Evolutionary conservation across 805 yeast genomes (phyloP), one percentile per base, ranked within the genome.

Genomic region (Sugiyamaella floridensis): DNA sequence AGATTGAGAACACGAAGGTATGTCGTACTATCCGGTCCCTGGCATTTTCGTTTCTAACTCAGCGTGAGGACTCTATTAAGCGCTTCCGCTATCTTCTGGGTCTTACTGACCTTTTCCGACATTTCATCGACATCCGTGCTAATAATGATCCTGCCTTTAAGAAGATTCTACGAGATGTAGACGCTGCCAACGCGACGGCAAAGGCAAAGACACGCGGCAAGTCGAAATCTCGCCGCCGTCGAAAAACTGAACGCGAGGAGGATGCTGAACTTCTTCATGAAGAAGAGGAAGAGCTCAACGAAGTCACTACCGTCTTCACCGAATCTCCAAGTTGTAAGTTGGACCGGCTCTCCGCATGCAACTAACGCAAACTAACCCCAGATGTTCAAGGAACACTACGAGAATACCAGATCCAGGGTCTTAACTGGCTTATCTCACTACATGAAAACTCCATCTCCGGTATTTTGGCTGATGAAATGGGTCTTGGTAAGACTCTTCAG

Each of bases 391-490:
- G 98, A 11, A 76, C 67, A 48, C 71, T 93, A 55, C 77, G 99
- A 64, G 95, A 87, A 62, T 92, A 93, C 66, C 99, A 92, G 71
- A 74, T 92, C 37, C 97, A 89, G 65, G 99, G 99, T 47, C 76
- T 92, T 50, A 93, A 93, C 68, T 92, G 99, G 99, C 76, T 92
- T 52, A 84, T 92, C 11, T 81, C 93, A 0, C 70, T 93, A 26
- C 87, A 89, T 65, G 90, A 88, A 60, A 88, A 92, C 65, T 77
- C 85, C 53, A 76, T 92, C 34, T 86, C 95, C 3, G 99, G 99
- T 12, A 92, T 92, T 40, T 72, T 92, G 45, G 99, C 99, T 7
- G 99, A 92, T 69, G 99, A 92, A 68, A 92, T 93, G 99, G 99
- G 99, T 1, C 75, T 92, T 26, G 99, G 99, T 51, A 92, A 92